A percentile compares a stretch with the other conserved stretches of the same genome.
phyloP scores from a whole-genome alignment of 306 rosid genomes.

The Myrica gale region DNA sequence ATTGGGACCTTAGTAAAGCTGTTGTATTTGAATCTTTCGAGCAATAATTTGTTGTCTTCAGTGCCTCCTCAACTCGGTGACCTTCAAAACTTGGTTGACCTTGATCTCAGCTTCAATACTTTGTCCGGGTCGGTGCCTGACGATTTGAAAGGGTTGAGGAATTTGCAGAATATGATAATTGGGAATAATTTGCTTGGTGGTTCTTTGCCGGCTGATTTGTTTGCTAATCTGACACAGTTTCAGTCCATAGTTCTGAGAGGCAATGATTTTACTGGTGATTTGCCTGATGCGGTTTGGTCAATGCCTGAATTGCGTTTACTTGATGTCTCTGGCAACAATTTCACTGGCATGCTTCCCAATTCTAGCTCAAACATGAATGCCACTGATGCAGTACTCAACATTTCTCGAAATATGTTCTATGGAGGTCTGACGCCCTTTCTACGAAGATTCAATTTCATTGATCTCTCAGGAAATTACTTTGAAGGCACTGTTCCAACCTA shows the following conservation, averaged over 20 bases:
- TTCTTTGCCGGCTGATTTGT: slow-evolving; percentile 46
- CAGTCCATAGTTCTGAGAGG: slow-evolving; percentile 52
- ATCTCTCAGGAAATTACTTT: slow-evolving; percentile 71
- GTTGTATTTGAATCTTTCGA: slow-evolving; percentile 69
- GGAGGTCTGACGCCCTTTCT: slow-evolving; percentile 57
- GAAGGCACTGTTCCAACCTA: slow-evolving; percentile 60
- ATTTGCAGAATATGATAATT: slow-evolving; percentile 54
- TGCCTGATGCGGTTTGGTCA: slow-evolving; percentile 61
- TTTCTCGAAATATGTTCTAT: slow-evolving; percentile 68
- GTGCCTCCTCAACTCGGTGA: slow-evolving; percentile 61
- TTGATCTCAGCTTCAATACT: slow-evolving; percentile 75
- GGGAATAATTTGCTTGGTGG: slow-evolving; percentile 55
- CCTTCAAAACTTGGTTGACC: slow-evolving; percentile 67
- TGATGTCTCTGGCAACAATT: slow-evolving; percentile 68
- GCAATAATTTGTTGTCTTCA: slow-evolving; percentile 50
- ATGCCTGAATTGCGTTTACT: slow-evolving; percentile 57
- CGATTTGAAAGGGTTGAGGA: slow-evolving; percentile 55
- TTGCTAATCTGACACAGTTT: slow-evolving; percentile 43
- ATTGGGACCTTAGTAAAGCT: slow-evolving; percentile 63
- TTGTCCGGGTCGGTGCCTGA: slow-evolving; percentile 48
- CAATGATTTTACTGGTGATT: slow-evolving; percentile 52
- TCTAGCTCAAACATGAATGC: slow-evolving; percentile 40
- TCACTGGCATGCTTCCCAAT: slow-evolving; percentile 63
- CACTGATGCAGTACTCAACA: slow-evolving; percentile 40
- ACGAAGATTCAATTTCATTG: slow-evolving; percentile 51